Evolutionary conservation across 2,329 filamentous ascomycete genomes (phyloP).

Genomic region (Xylaria arbuscula): DNA sequence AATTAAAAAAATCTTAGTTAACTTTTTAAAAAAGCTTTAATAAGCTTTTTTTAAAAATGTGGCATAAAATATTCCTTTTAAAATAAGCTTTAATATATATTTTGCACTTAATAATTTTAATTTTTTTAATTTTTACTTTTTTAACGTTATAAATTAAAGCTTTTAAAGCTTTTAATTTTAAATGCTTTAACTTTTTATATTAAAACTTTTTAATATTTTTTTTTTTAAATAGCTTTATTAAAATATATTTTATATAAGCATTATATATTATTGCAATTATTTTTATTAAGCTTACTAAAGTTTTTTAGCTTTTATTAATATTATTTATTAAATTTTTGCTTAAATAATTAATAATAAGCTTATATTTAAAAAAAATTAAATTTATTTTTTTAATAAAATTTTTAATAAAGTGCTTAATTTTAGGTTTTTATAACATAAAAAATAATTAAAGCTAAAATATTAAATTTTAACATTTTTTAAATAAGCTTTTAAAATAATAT

Average conservation of each 20-base stretch:
- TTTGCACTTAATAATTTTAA: not conserved
- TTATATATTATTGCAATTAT: not conserved
- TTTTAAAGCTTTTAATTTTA: not conserved
- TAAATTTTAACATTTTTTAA: slow-evolving; percentile 1
- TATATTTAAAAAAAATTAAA: slow-evolving; percentile 16
- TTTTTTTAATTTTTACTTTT: slow-evolving; percentile 3
- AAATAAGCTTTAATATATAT: not conserved
- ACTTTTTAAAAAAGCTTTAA: slow-evolving; percentile 2
- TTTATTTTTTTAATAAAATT: slow-evolving; percentile 2
- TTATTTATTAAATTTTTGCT: not conserved
- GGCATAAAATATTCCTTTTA: not conserved
- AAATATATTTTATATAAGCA: not conserved
- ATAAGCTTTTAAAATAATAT: slow-evolving; percentile 3
- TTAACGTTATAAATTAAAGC: not conserved
- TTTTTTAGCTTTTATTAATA: not conserved
- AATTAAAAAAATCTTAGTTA: not conserved
- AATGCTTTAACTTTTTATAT: not conserved
- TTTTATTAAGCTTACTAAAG: not conserved
- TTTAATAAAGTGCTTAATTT: not conserved
- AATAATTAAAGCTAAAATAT: not conserved
- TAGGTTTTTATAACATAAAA: not conserved
- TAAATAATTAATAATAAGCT: slow-evolving; percentile 6
- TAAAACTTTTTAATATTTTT: not conserved
- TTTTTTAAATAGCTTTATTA: not conserved
- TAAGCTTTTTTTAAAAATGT: not conserved